Percentiles rank a stretch among this genome's conserved stretches.
These are phyloP conservation scores for Aspergillus proliferans DNA, from an alignment of 2,329 filamentous ascomycete genomes.

Conservation along the genomic window DNA sequence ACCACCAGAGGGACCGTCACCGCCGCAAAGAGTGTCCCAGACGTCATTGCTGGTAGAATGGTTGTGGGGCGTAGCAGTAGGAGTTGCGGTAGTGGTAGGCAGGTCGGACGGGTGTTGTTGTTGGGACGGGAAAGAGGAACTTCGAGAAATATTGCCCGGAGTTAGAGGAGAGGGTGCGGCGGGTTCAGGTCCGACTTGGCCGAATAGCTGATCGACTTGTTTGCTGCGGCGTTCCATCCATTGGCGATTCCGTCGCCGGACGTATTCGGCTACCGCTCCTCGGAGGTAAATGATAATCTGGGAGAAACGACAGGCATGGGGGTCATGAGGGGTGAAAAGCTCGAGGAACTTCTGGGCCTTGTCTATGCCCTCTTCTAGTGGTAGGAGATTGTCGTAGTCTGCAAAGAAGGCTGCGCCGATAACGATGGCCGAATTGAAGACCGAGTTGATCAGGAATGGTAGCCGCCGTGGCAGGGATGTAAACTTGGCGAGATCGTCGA, in stretches of 20 bases:
- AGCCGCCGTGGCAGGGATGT: constrained; percentile 36
- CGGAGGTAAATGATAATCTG: constrained; percentile 37
- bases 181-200: constrained; percentile 23
- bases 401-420: constrained; percentile 42
- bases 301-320: constrained; percentile 29
- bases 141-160: constrained; percentile 12
- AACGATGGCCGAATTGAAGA: constrained; percentile 42
- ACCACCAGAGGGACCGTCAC: constrained; percentile 9
- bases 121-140: constrained; percentile 12
- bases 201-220: constrained; percentile 39
- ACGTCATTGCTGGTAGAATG: constrained; percentile 15
- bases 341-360: constrained; percentile 30
- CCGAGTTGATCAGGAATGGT: constrained; percentile 43
- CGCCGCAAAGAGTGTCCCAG: constrained; percentile 24
- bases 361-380: constrained; percentile 27
- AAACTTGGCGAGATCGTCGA: constrained; percentile 30
- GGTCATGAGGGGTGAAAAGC: constrained; percentile 30
- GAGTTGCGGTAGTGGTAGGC: constrained; percentile 2
- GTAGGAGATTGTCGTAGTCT: constrained; percentile 37
- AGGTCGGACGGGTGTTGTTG: not conserved
- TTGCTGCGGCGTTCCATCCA: constrained; percentile 35
- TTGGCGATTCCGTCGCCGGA: constrained; percentile 30
- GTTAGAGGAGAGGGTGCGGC: constrained; percentile 19
- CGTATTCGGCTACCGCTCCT: constrained; percentile 31
- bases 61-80: not conserved